These are phyloP conservation scores for Zizania palustris DNA, from an alignment of 202 grass and related monocot species.

Conservation along the genomic window DNA sequence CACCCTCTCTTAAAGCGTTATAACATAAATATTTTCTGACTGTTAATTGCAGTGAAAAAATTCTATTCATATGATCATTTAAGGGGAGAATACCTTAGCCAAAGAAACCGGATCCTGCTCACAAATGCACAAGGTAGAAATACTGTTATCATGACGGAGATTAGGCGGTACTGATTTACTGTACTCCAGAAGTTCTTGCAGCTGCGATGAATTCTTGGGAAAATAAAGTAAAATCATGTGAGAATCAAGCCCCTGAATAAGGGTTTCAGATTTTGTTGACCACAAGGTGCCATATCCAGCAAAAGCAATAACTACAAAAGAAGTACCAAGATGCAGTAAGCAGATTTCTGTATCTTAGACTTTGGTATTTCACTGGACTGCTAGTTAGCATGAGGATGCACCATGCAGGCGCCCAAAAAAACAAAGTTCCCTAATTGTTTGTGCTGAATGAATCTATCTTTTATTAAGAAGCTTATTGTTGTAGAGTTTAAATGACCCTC, in stretches of 20 bases:
- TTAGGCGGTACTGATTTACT: slow-evolving; percentile 62
- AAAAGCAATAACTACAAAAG: background rate
- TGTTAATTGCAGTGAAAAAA: background rate
- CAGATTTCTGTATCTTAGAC: background rate
- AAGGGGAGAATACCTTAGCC: slow-evolving; percentile 65
- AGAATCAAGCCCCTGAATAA: slow-evolving; percentile 2
- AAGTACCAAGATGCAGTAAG: slow-evolving; percentile 14
- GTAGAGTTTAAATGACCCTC: background rate
- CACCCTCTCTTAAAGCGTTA: background rate
- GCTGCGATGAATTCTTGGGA: slow-evolving; percentile 63
- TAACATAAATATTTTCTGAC: slow-evolving; percentile 25
- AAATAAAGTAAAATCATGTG: slow-evolving; percentile 26
- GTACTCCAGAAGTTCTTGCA: slow-evolving; percentile 82
- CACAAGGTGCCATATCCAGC: background rate
- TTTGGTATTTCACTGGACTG: background rate
- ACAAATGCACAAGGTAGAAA: slow-evolving; percentile 74
- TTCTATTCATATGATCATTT: slow-evolving; percentile 19
- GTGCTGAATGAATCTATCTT: background rate
- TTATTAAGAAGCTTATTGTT: background rate
- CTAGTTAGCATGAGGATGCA: background rate
- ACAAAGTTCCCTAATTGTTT: background rate
- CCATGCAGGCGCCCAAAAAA: background rate
- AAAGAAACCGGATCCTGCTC: slow-evolving; percentile 70
- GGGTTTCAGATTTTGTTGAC: background rate
- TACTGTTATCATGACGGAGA: slow-evolving; percentile 67